Evolutionary conservation across 345 rosid genomes (phyloP).

Genomic region (Draba incana): DNA sequence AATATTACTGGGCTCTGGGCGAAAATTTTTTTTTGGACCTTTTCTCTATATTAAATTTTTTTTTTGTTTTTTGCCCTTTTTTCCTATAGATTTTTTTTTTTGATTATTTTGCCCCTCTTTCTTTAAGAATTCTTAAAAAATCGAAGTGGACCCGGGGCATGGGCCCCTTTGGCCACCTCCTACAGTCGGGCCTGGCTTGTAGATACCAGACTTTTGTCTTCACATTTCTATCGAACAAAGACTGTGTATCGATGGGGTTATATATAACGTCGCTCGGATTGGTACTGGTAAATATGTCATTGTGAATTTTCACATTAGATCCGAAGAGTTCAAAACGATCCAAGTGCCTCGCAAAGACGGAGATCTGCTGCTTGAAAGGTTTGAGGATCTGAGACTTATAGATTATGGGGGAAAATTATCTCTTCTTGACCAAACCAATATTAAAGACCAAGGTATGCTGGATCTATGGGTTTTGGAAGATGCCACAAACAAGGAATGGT

Average conservation of each 20-base stretch:
- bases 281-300: not conserved
- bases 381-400: not conserved
- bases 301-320: constrained; percentile 14
- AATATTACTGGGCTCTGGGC: no score
- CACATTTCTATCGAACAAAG: not conserved
- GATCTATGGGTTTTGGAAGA: not conserved
- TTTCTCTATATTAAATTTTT: no score
- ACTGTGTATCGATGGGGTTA: constrained; percentile 1
- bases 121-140: no score
- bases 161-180: no score
- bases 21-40: no score
- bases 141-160: no score
- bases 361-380: not conserved
- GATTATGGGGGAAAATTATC: constrained; percentile 1
- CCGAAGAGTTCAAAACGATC: constrained; percentile 7
- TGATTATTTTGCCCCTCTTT: no score
- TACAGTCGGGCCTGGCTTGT: no score
- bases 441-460: constrained; percentile 1
- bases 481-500: constrained; percentile 6
- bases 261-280: not conserved
- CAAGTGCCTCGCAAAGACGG: not conserved
- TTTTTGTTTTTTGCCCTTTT: no score
- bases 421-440: not conserved
- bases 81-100: no score
- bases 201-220: not conserved